phyloP scores from a whole-genome alignment of 306 rosid genomes.

The Malus asiatica region DNA sequence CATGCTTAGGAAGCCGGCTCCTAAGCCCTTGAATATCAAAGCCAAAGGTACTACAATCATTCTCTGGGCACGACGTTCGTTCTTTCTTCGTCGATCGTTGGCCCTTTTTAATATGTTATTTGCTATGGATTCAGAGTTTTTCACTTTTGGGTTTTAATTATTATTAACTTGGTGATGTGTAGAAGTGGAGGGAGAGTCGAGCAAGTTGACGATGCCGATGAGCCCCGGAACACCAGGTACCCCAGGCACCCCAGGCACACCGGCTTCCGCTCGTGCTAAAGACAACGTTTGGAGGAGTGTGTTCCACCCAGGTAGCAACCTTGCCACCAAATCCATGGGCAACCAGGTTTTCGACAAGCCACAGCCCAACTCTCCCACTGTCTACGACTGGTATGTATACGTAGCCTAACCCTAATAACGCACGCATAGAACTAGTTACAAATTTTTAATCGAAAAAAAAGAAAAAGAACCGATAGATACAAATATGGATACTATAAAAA shows the following conservation, averaged over 20 bases:
- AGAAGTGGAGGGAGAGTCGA: constrained; percentile 36
- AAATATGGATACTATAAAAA: too few species aligned
- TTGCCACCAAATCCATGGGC: constrained; percentile 56
- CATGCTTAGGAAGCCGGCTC: constrained; percentile 45
- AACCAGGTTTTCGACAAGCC: constrained; percentile 73
- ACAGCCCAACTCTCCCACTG: constrained; percentile 78
- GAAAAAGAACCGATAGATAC: too few species aligned
- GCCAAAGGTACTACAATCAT: constrained; percentile 23
- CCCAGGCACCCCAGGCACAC: constrained; percentile 58
- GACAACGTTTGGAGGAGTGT: constrained; percentile 99
- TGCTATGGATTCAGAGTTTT: background rate
- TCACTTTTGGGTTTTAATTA: background rate
- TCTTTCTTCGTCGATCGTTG: too few species aligned
- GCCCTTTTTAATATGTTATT: too few species aligned
- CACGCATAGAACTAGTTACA: background rate
- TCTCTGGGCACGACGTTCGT: background rate
- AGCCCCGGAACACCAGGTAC: constrained; percentile 50
- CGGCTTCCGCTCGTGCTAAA: constrained; percentile 36
- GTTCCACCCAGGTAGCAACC: constrained; percentile 90
- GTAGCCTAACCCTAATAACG: too few species aligned
- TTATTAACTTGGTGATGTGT: background rate
- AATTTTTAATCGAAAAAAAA: too few species aligned
- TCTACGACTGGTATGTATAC: constrained; percentile 71
- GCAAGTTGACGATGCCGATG: constrained; percentile 34
- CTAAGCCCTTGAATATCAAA: constrained; percentile 38